phyloP scores from a whole-genome alignment of 257 asterid genomes.

The Ocimum tenuiflorum region DNA sequence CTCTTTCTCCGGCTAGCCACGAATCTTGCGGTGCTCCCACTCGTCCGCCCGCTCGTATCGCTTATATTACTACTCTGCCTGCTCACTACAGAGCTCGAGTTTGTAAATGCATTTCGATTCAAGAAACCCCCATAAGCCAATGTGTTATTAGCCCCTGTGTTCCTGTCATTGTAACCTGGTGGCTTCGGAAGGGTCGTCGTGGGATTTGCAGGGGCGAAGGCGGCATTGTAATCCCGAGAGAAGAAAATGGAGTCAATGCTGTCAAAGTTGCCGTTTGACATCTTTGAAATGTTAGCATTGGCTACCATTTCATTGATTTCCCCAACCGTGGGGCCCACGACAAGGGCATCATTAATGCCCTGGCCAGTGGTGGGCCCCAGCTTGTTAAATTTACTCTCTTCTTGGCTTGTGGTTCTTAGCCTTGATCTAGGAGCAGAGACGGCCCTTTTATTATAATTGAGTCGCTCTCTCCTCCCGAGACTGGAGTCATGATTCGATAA shows the following conservation, averaged over 20 bases:
- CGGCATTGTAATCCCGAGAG: slow-evolving; percentile 24
- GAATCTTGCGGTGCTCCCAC: slow-evolving; percentile 44
- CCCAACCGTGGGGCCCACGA: slow-evolving; percentile 34
- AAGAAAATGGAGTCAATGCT: slow-evolving; percentile 77
- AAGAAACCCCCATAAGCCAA: slow-evolving; percentile 12
- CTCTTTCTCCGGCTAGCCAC: slow-evolving; percentile 43
- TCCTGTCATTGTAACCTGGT: slow-evolving; percentile 21
- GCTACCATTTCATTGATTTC: slow-evolving; percentile 68
- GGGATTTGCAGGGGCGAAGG: slow-evolving; percentile 18
- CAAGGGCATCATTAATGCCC: no score
- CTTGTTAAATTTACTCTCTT: slow-evolving; percentile 4
- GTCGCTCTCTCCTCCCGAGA: slow-evolving; percentile 14
- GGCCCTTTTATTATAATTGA: slow-evolving; percentile 32
- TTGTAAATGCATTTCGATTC: slow-evolving; percentile 16
- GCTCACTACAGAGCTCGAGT: slow-evolving; percentile 31
- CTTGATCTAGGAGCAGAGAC: slow-evolving; percentile 54
- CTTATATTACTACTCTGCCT: slow-evolving; percentile 52
- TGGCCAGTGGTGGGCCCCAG: background rate
- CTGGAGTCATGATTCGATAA: slow-evolving; percentile 17
- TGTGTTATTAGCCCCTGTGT: background rate
- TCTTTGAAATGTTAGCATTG: slow-evolving; percentile 36
- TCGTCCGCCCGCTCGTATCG: slow-evolving; percentile 49
- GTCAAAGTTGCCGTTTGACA: slow-evolving; percentile 15
- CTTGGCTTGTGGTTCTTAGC: slow-evolving; percentile 20
- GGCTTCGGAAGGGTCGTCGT: slow-evolving; percentile 28